Conservation (phyloP, 371 early-diverging fungal species). For the Dichotomocladium elegans region DNA sequence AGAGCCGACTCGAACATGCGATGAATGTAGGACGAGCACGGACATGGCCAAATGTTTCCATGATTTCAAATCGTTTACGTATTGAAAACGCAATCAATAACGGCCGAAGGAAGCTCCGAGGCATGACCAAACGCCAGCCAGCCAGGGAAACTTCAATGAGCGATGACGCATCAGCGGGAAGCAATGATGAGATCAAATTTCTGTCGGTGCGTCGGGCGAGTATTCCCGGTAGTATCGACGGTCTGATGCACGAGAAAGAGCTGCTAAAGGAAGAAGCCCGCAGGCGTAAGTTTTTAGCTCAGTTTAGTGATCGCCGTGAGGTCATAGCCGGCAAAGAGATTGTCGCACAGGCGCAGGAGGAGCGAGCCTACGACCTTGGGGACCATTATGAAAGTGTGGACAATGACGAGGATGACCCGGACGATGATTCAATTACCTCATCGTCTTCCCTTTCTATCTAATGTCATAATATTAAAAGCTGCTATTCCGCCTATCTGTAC, state of each 20-base stretch:
- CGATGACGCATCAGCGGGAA: constrained; percentile 24
- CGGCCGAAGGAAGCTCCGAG: constrained; percentile 17
- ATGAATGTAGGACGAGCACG: constrained; percentile 59
- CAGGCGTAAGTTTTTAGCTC: constrained; percentile 67
- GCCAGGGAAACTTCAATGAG: constrained; percentile 5
- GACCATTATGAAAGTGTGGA: constrained; percentile 3
- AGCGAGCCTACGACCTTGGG: constrained; percentile 2
- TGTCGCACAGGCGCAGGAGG: constrained; percentile 2
- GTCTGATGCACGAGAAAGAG: constrained; percentile 14
- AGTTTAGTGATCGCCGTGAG: constrained; percentile 72
- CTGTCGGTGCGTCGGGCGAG: constrained; percentile 30
- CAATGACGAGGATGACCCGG: neutral
- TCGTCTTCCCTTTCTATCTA: neutral
- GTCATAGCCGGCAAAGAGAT: constrained; percentile 14
- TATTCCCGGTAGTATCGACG: constrained; percentile 24
- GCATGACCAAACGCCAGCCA: neutral
- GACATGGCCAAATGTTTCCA: constrained; percentile 80
- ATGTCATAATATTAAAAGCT: neutral
- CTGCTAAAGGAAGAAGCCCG: constrained; percentile 20
- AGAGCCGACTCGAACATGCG: constrained; percentile 50
- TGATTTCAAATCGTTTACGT: constrained; percentile 74
- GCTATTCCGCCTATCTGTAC: too few relatives aligned
- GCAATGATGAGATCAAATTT: constrained; percentile 32
- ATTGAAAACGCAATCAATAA: constrained; percentile 67
- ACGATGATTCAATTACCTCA: neutral